Evolutionary conservation across 305 asterid genomes (phyloP), one percentile per base, ranked within the genome.

Genomic region (Petunia hybrid): DNA sequence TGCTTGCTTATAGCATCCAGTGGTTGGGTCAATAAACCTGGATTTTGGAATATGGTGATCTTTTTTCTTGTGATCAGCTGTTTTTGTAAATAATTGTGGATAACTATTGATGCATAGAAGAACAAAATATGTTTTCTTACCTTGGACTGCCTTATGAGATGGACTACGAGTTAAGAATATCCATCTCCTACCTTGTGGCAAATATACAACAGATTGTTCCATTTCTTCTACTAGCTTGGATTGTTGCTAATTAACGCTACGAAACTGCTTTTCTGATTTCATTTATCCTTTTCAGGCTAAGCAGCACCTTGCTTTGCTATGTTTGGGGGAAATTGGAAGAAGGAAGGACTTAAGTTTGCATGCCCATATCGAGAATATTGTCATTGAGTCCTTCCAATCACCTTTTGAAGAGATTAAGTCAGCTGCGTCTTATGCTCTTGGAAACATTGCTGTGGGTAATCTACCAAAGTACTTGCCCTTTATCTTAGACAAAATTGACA

Each of bases 241-340:
- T 31, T 48, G 77, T 42, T 31, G 10, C 31, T 48, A 46, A 46
- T 22, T 48, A 31, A 35, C 77, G 46, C 12, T 48, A 71, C 10
- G 61, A 35, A 61, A 71, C 43, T 71, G 61, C 57, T 71, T 71
- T 71, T 71, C 78, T 74, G 48, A 74, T 36, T 13, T 74, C 48
- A 36, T 42, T 64, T 83, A 36, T 83, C 61, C 70, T 81, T 85
- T 77, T 46, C 82, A 97, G 99, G 96, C 97, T 84, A 95, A 93
- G 82, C 98, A 97, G 75, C 99, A 95, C 85, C 98, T 97, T 65
- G 88, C 99, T 80, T 87, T 97, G 87, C 94, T 97, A 62, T 97
- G 99, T 88, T 85, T 97, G 92, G 99, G 99, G 76, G 99, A 95
- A 92, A 90, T 97, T 81, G 99, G 99, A 85, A 90, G 99, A 89